These are phyloP conservation scores for Tolypocladium guangdongense DNA, from an alignment of 2,329 filamentous ascomycete species.

Conservation along the genomic window DNA sequence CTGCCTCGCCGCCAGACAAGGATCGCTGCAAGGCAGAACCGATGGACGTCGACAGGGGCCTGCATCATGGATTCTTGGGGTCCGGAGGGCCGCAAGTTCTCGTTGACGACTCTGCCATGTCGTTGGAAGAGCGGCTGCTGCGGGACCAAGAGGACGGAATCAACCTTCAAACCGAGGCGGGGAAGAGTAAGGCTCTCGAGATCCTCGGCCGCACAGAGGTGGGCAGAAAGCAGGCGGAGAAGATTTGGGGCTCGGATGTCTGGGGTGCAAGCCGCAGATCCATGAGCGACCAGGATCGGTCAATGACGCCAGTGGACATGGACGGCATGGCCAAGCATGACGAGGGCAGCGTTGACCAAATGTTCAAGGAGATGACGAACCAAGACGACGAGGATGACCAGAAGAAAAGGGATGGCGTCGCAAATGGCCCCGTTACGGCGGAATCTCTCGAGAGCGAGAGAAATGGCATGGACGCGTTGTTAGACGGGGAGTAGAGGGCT, in stretches of 20 bases:
- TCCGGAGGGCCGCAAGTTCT: constrained; percentile 31
- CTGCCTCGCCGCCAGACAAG: constrained; percentile 11
- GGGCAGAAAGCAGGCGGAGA: constrained; percentile 38
- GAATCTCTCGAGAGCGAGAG: constrained; percentile 33
- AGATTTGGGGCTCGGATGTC: constrained; percentile 38
- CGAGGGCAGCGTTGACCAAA: constrained; percentile 39
- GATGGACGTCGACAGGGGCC: constrained; percentile 27
- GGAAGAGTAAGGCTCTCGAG: constrained; percentile 40
- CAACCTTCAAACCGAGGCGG: constrained; percentile 32
- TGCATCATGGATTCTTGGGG: constrained; percentile 34
- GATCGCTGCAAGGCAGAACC: constrained; percentile 22
- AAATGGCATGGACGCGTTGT: constrained; percentile 34
- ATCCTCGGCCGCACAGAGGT: constrained; percentile 38
- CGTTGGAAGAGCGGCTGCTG: constrained; percentile 40
- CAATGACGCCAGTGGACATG: constrained; percentile 15
- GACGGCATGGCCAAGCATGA: constrained; percentile 24
- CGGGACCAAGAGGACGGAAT: constrained; percentile 34
- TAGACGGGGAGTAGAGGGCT: constrained; percentile 27
- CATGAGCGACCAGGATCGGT: constrained; percentile 13
- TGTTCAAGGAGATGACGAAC: constrained; percentile 46
- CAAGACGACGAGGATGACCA: constrained; percentile 37
- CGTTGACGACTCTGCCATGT: constrained; percentile 27
- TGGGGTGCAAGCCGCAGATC: constrained; percentile 27
- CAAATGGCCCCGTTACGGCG: constrained; percentile 25
- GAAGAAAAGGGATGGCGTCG: constrained; percentile 17